Evolutionary conservation across 257 asterid genomes (phyloP), one percentile per base, ranked within the genome.

Genomic region (Jacaranda copaia): DNA sequence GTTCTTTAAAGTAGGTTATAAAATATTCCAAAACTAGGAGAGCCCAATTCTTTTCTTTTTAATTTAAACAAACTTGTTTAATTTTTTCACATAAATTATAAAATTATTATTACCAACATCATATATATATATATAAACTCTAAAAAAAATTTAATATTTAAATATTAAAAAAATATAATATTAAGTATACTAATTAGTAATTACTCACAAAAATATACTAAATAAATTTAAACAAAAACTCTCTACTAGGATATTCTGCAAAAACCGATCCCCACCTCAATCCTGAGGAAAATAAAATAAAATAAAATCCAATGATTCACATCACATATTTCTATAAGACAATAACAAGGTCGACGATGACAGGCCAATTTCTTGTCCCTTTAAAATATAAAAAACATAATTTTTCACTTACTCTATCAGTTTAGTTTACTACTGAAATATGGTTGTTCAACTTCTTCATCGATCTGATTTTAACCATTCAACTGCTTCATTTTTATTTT

Each of bases 361-460:
- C 48, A 52, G 68, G 45, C 68, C 59, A 68, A 67, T 59, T 32
- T 58, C 67, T 62, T 71, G 65, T 16, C 57, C 45, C 40, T 35
- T 49, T 18, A 25, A 45, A 70, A 49, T 55, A 75, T 55, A 70
- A 64, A 5, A 0, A 5, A 61, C 18, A 49, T 40, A 74, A 53
- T 12, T 19, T 75, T 63, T 77, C 74, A 84, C 74, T 75, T 5
- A 66, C 68, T 79, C 43, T 55, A 74, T 56, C 61, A 72, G 19
- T 60, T 40, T 59, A 56, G 35, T 40, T 8, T 8, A 8, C 63
- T 75, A 59, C 6, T 7, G 15, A 80, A 69, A 70, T 72, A n/a
- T 73, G 82, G 85, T 81, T 57, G 91, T 80, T 88, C 84, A 88
- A 81, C 91, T 75, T 53, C 86, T 80, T 65, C 4, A 81, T 74